Evolutionary conservation across 768 basidiomycete genomes (phyloP), one percentile per base, ranked within the genome.

Genomic region (Mrakia blollopis): DNA sequence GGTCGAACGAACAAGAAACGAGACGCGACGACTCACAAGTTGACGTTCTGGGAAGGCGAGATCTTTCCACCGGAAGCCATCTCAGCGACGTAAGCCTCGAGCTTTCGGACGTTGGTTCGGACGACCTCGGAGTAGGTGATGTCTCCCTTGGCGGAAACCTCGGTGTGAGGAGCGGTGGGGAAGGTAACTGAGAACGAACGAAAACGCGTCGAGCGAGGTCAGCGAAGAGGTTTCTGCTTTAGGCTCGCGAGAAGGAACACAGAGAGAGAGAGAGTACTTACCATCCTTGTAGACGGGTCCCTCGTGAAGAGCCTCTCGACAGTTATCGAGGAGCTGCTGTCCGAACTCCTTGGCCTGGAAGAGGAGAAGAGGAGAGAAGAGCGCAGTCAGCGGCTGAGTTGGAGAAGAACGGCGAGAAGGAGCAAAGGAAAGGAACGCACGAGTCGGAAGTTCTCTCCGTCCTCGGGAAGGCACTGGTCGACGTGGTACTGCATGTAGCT

Each of bases 401-500:
- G 21, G 61, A 63, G 30, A 18, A 8, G 30, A 35, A 63, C 3
- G 37, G 16, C 30, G 37, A 21, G 10, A 69, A 2, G 14, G 47
- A 11, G 41, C 25, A 9, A 10, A 39, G 41, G 39, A 69, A 44
- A 16, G 7, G 18, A 23, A 69, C 67, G 25, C 41, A 69, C 67
- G 30, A 97, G 87, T 81, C 88, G 88, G 86, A 98, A 98, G 16
- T 89, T 98, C 80, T 94, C 92, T 68, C 97, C 95, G 73, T 81
- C 80, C 62, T 83, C 90, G 23, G 92, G 86, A 82, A 93, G 90
- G 78, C 91, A 91, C 63, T 87, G 88, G 83, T 96, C 89, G 82
- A 99, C 93, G 83, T 93, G 87, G 85, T 94, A 98, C 82, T 97
- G 92, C 94, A 98, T 97, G 85, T 95, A 98, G 11, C 88, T 89